Base-by-base conservation (phyloP, 2,329 filamentous ascomycete genomes). In the Coniochaeta hoffmannii region DNA sequence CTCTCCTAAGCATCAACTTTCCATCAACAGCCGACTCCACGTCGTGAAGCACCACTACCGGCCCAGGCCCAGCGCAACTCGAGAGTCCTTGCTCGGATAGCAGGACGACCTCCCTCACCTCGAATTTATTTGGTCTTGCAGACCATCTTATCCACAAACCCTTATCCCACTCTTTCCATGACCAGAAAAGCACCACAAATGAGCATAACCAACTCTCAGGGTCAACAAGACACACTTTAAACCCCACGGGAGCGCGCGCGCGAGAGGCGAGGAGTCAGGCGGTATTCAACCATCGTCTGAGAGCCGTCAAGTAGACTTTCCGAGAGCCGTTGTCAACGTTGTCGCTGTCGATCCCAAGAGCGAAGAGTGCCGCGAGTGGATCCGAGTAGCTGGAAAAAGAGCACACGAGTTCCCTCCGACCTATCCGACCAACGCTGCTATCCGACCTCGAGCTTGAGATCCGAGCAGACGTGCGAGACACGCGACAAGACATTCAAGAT, bases 211-310 rank as follows among this genome's bases (percentile, higher is more conserved):
- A 70, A 68, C 62, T 66, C 69, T 60, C 69, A 73, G 61, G 76
- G 76, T 77, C 76, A 76, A 73, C 74, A 74, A 76, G 80, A 79
- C 81, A 85, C 82, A 78, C 83, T 86, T 86, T 87, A 82, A 86
- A 82, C 73, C 79, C 77, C 76, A 85, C 82, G 83, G 80, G 80
- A 83, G 77, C 75, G 79, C 77, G 78, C 75, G 78, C 77, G 78
- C n/a, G n/a, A n/a, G n/a, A n/a, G 81, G 79, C 73, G 79, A 82
- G 78, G 69, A 74, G 72, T 61, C 68, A 73, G 73, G 71, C 77
- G 77, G 80, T 81, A 75, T 53, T 82, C 80, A 81, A 82, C 77
- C 73, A 80, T 82, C 78, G 74, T 76, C 72, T 66, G 69, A 71
- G 67, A 68, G 67, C 61, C 62, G 57, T 54, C 62, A 61, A 59